Percentiles rank a stretch among this genome's conserved stretches.
Evolutionary conservation across 1,284 basidiomycete species (phyloP).

Genomic region (Wallemia mellicola): DNA sequence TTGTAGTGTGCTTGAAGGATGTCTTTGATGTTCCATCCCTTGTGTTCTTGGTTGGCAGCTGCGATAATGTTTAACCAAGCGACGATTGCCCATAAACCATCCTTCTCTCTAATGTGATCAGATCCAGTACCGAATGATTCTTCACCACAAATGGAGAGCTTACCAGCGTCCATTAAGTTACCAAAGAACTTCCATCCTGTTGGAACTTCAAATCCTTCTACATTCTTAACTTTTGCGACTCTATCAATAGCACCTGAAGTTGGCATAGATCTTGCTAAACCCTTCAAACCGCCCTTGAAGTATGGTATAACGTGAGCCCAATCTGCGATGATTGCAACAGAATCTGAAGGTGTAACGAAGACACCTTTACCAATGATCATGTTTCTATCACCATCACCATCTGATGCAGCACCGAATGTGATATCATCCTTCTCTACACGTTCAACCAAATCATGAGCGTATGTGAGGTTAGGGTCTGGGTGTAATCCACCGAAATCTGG

Average conservation of each 20-base stretch:
- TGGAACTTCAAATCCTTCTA: conserved; percentile 85
- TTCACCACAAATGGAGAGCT: conserved; percentile 90
- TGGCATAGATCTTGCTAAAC: conserved; percentile 85
- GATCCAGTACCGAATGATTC: conserved; percentile 99
- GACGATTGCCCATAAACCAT: conserved; percentile 87
- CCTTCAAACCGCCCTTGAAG: conserved; percentile 80
- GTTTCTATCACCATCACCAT: conserved; percentile 93
- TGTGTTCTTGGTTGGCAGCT: conserved; percentile 55
- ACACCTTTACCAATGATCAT: conserved; percentile 98
- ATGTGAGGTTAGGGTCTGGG: conserved; percentile 94
- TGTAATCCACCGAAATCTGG: conserved; percentile 93
- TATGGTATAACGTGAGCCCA: conserved; percentile 84
- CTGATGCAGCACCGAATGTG: conserved; percentile 78
- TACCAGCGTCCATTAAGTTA: conserved; percentile 94
- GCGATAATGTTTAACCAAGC: conserved; percentile 96
- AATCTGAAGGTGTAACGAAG: conserved; percentile 91
- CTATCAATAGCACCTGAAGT: conserved; percentile 89
- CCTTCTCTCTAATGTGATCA: conserved; percentile 97
- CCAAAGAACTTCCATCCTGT: conserved; percentile 99
- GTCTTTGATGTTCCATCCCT: conserved; percentile 57
- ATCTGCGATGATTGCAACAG: conserved; percentile 93
- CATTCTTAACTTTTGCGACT: conserved; percentile 75
- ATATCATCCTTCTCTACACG: conserved; percentile 64
- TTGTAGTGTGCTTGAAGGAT: conserved; percentile 60
- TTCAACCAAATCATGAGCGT: conserved; percentile 80